Percentiles rank a stretch among this genome's conserved stretches.
Conservation (phyloP, 768 basidiomycete species). For the Lenzites betulinus region DNA sequence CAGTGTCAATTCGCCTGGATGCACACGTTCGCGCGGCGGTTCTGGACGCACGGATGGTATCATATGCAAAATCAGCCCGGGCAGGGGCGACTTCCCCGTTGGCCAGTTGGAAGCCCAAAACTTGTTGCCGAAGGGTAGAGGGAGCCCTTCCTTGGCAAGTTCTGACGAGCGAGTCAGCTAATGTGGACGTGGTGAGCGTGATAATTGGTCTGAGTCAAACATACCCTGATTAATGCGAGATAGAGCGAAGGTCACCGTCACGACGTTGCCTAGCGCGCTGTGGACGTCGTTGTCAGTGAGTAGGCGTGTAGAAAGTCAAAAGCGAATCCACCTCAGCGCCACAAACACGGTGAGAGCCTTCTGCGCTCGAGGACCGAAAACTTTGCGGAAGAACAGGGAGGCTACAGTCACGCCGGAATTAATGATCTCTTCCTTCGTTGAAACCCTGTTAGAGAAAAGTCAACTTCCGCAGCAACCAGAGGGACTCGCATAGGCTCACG, state of each 20-base stretch:
- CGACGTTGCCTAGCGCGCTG: conserved; percentile 22
- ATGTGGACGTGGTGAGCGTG: too few species aligned
- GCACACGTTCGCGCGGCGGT: background rate
- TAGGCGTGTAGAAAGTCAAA: conserved; percentile 30
- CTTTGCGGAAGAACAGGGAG: conserved; percentile 50
- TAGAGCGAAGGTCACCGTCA: conserved; percentile 45
- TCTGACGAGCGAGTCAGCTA: conserved; percentile 27
- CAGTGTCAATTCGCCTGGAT: conserved; percentile 35
- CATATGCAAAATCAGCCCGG: conserved; percentile 56
- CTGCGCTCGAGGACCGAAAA: conserved; percentile 44
- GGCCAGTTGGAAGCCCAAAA: conserved; percentile 69
- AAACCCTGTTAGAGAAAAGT: background rate
- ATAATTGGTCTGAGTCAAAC: too few species aligned
- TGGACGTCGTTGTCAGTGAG: conserved; percentile 50
- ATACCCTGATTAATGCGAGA: conserved; percentile 54
- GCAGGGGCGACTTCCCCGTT: conserved; percentile 55
- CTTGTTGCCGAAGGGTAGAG: conserved; percentile 58
- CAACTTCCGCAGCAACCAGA: background rate
- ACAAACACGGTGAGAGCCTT: conserved; percentile 41
- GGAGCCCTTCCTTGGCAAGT: conserved; percentile 62
- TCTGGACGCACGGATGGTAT: conserved; percentile 46
- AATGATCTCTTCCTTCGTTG: conserved; percentile 38
- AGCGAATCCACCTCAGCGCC: conserved; percentile 43
- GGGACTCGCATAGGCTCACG: conserved; percentile 36
- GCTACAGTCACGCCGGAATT: conserved; percentile 48